Evolutionary conservation across 1,139 yeast genomes (phyloP).

Genomic region (Cylindricascospora bacillispora): DNA sequence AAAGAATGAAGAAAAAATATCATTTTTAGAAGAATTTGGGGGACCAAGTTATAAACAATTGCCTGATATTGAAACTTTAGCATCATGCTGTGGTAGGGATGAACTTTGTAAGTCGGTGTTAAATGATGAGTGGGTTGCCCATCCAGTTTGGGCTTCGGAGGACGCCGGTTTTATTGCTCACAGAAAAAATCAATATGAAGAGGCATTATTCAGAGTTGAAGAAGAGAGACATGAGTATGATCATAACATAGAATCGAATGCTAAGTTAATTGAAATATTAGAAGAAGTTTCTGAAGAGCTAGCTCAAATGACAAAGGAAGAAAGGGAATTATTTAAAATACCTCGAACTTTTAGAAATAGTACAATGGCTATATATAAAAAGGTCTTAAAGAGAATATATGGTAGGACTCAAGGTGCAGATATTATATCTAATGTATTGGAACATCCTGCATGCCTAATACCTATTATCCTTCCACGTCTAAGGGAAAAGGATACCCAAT

Average conservation of each 20-base stretch:
- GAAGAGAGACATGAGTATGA: constrained; percentile 95
- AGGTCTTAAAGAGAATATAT: constrained; percentile 77
- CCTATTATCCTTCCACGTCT: constrained; percentile 80
- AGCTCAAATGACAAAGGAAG: constrained; percentile 42
- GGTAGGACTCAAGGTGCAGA: constrained; percentile 89
- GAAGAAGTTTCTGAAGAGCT: constrained; percentile 68
- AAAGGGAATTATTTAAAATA: constrained; percentile 65
- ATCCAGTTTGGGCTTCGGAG: constrained; percentile 98
- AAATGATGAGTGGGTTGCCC: constrained; percentile 97
- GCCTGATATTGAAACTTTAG: constrained; percentile 83
- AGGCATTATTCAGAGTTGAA: constrained; percentile 79
- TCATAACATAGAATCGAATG: constrained; percentile 80
- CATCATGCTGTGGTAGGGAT: constrained; percentile 96
- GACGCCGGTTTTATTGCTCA: constrained; percentile 95
- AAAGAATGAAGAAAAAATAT: constrained; percentile 39
- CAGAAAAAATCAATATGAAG: constrained; percentile 92
- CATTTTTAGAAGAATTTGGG: constrained; percentile 69
- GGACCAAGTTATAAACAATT: constrained; percentile 87
- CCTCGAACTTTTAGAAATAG: constrained; percentile 89
- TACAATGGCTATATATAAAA: constrained; percentile 77
- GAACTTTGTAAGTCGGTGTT: constrained; percentile 97
- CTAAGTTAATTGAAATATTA: constrained; percentile 82
- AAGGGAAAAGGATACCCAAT: constrained; percentile 93
- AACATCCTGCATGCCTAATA: constrained; percentile 83
- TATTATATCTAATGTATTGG: constrained; percentile 86